A percentile compares a stretch with the other conserved stretches of the same genome.
Evolutionary conservation across 2,329 filamentous ascomycete species (phyloP).

Genomic region (Cercospora zeae-maydis): DNA sequence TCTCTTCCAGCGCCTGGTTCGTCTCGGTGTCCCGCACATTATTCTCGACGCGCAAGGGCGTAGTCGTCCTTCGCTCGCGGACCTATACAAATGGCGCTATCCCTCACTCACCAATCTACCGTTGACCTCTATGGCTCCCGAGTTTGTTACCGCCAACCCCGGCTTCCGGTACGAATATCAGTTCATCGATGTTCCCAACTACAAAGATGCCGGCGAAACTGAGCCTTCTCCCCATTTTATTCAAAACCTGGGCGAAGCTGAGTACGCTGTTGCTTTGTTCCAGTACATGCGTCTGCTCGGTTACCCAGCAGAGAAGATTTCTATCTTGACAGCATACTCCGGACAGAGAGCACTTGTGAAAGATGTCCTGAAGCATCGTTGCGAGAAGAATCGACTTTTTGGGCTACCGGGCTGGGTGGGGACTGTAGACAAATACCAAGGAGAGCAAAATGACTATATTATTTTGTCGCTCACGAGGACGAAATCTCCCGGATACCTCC

Average conservation of each 20-base stretch:
- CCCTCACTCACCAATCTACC: slow-evolving; percentile 74
- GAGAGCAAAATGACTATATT: slow-evolving; percentile 97
- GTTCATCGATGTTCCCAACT: slow-evolving; percentile 92
- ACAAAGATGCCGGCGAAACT: slow-evolving; percentile 82
- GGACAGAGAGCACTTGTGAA: slow-evolving; percentile 84
- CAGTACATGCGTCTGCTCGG: slow-evolving; percentile 97
- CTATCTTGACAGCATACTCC: slow-evolving; percentile 88
- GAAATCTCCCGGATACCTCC: slow-evolving; percentile 82
- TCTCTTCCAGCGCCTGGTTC: slow-evolving; percentile 84
- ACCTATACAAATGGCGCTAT: slow-evolving; percentile 93
- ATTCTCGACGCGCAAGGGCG: slow-evolving; percentile 91
- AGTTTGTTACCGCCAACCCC: slow-evolving; percentile 80
- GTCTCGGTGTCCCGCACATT: slow-evolving; percentile 87
- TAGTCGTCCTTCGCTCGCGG: slow-evolving; percentile 78
- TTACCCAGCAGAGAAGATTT: slow-evolving; percentile 79
- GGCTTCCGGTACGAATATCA: slow-evolving; percentile 94
- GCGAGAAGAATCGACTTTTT: slow-evolving; percentile 78
- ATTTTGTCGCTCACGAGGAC: slow-evolving; percentile 92
- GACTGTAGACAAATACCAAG: slow-evolving; percentile 98
- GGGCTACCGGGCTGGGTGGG: slow-evolving; percentile 84
- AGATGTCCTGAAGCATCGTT: slow-evolving; percentile 81
- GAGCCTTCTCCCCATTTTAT: slow-evolving; percentile 93
- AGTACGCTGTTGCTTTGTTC: slow-evolving; percentile 92
- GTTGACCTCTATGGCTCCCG: slow-evolving; percentile 61
- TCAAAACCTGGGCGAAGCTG: slow-evolving; percentile 93